A percentile compares a stretch with the other conserved stretches of the same genome.
Evolutionary conservation across 2,329 filamentous ascomycete species (phyloP).

Genomic region (Knufia petricola): DNA sequence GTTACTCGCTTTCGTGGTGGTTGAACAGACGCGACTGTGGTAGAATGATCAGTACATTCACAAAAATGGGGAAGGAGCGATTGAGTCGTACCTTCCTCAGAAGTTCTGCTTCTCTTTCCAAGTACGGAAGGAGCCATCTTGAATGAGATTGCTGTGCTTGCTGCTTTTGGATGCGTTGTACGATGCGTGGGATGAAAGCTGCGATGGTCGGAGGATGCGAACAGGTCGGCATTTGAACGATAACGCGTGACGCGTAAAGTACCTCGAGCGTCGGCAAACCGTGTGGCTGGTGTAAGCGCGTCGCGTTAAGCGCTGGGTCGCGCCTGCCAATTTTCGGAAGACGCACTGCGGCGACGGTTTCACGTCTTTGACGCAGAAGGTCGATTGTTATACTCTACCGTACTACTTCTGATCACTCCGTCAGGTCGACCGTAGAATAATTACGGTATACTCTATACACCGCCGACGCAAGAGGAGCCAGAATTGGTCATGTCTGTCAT

Average conservation of each 20-base stretch:
- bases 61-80: slow-evolving; percentile 6
- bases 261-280: too few relatives aligned
- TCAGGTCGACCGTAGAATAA: too few relatives aligned
- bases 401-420: too few relatives aligned
- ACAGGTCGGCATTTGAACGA: not conserved
- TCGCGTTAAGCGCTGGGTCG: not conserved
- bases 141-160: slow-evolving; percentile 29
- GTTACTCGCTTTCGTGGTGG: slow-evolving; percentile 37
- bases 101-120: slow-evolving; percentile 35
- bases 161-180: slow-evolving; percentile 25
- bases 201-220: slow-evolving; percentile 6
- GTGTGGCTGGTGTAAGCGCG: not conserved
- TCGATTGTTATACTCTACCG: too few relatives aligned
- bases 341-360: not conserved
- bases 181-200: slow-evolving; percentile 20
- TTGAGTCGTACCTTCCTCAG: slow-evolving; percentile 32
- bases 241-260: not conserved
- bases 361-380: not conserved
- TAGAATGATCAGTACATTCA: not conserved
- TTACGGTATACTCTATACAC: too few relatives aligned
- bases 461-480: too few relatives aligned
- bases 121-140: slow-evolving; percentile 27
- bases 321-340: not conserved
- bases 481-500: too few relatives aligned
- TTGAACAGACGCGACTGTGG: slow-evolving; percentile 14